These are phyloP conservation scores for Dimargaris verticillata DNA, from an alignment of 192 early-diverging fungal genomes.

Conservation along the genomic window DNA sequence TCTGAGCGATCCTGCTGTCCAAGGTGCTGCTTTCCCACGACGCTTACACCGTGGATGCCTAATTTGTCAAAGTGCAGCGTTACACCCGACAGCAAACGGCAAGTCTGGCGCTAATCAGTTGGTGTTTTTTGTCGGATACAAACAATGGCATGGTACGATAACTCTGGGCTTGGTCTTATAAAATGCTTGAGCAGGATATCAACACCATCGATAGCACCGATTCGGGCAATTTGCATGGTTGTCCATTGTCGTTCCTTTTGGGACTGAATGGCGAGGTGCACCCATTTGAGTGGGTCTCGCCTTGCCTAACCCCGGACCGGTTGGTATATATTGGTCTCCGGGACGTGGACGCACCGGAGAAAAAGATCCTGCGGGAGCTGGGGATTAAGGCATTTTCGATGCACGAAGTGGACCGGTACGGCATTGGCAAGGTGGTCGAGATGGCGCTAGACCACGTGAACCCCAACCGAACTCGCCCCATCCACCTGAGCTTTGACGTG, in stretches of 20 bases:
- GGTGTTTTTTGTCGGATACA: too few relatives aligned
- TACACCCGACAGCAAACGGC: too few relatives aligned
- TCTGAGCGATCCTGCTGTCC: too few relatives aligned
- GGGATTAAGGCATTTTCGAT: constrained; percentile 89
- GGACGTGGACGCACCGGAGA: constrained; percentile 82
- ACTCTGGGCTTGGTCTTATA: too few relatives aligned
- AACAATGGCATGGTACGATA: too few relatives aligned
- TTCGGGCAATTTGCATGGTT: constrained; percentile 90
- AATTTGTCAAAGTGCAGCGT: too few relatives aligned
- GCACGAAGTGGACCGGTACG: constrained; percentile 89
- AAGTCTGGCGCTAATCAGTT: too few relatives aligned
- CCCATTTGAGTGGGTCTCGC: constrained; percentile 64
- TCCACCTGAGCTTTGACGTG: constrained; percentile 88
- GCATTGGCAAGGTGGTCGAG: constrained; percentile 82
- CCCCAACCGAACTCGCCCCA: constrained; percentile 45
- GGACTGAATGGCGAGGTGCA: constrained; percentile 41
- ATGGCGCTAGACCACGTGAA: constrained; percentile 84
- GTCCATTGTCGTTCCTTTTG: constrained; percentile 78
- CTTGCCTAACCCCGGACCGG: constrained; percentile 50
- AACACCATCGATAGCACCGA: constrained; percentile 80
- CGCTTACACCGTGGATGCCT: too few relatives aligned
- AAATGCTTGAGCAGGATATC: constrained; percentile 34
- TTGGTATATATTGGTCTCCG: constrained; percentile 93
- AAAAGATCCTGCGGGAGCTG: constrained; percentile 60
- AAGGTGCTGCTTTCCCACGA: too few relatives aligned